Evolutionary conservation across 139 green algal species (phyloP).

Genomic region (Tetratostichococcus sp.): DNA sequence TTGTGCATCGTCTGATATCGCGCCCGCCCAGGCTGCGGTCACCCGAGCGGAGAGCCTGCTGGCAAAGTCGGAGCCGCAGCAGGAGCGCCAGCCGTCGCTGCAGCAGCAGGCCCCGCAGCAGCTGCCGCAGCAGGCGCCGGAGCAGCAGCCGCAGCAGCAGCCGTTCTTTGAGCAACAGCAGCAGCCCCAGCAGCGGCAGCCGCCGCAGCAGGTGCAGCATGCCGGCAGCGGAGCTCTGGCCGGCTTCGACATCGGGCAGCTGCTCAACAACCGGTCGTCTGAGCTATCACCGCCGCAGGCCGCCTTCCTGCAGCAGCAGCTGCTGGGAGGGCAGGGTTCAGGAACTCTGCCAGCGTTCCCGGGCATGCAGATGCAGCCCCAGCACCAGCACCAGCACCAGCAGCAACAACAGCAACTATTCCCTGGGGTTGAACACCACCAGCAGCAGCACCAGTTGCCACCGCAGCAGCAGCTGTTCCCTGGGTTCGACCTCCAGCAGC

Average conservation of each 20-base stretch:
- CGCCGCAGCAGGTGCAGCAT: conserved; percentile 10
- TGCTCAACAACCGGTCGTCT: too few relatives aligned
- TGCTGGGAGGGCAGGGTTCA: conserved; percentile 5
- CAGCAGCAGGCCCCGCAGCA: not conserved
- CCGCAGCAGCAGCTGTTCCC: not conserved
- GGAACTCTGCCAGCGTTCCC: not conserved
- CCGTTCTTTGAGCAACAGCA: not conserved
- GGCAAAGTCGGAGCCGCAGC: conserved; percentile 3
- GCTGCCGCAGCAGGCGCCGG: conserved; percentile 4
- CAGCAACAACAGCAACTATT: conserved; percentile 7
- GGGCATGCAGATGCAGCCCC: conserved; percentile 1
- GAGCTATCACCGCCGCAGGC: not conserved
- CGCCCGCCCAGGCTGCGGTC: not conserved
- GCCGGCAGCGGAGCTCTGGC: not conserved
- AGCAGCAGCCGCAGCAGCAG: conserved; percentile 15
- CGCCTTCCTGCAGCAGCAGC: conserved; percentile 7
- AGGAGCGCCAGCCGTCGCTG: conserved; percentile 5
- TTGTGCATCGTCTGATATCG: not conserved
- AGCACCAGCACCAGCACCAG: conserved; percentile 11
- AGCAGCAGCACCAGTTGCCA: conserved; percentile 9
- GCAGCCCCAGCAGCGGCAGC: not conserved
- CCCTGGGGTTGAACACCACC: conserved; percentile 4
- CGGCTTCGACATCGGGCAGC: not conserved
- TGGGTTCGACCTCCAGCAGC: conserved; percentile 8
- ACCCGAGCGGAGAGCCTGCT: conserved; percentile 6